A percentile compares a stretch with the other conserved stretches of the same genome.
Evolutionary conservation across 805 yeast genomes (phyloP).

Genomic region (Yamadazyma philogaea): DNA sequence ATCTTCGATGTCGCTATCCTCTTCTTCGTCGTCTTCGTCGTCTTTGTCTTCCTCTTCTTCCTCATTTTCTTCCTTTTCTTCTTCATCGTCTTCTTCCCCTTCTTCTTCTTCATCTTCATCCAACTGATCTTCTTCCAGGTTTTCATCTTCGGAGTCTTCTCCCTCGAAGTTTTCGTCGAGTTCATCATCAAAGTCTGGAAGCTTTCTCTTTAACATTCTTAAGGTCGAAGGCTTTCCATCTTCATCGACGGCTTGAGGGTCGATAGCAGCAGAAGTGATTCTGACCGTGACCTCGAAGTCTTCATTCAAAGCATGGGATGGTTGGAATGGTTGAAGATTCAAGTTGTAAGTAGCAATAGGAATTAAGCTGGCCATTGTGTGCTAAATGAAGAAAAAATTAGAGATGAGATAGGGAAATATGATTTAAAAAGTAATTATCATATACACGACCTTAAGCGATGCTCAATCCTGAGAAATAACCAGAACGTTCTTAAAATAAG

Average conservation of each 20-base stretch:
- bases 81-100: slow-evolving; percentile 22
- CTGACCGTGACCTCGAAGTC: slow-evolving; percentile 88
- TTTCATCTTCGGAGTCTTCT: slow-evolving; percentile 26
- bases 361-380: slow-evolving; percentile 61
- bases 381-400: neutral
- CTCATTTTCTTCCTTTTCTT: slow-evolving; percentile 18
- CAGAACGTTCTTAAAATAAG: neutral
- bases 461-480: slow-evolving; percentile 1
- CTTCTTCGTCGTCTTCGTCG: slow-evolving; percentile 50
- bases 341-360: slow-evolving; percentile 87
- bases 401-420: slow-evolving; percentile 9
- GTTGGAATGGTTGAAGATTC: slow-evolving; percentile 81
- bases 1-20: slow-evolving; percentile 59
- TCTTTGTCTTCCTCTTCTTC: slow-evolving; percentile 50
- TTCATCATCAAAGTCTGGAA: slow-evolving; percentile 41
- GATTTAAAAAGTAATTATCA: neutral
- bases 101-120: slow-evolving; percentile 16
- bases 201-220: slow-evolving; percentile 75
- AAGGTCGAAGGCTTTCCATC: slow-evolving; percentile 82
- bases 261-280: slow-evolving; percentile 92
- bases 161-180: slow-evolving; percentile 35
- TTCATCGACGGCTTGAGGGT: slow-evolving; percentile 83
- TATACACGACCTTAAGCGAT: neutral
- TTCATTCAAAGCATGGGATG: slow-evolving; percentile 81
- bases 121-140: slow-evolving; percentile 24